Percentiles rank a stretch among this genome's conserved stretches.
phyloP scores from a whole-genome alignment of 768 basidiomycete species.

The Boletus rufocinnamomeus region DNA sequence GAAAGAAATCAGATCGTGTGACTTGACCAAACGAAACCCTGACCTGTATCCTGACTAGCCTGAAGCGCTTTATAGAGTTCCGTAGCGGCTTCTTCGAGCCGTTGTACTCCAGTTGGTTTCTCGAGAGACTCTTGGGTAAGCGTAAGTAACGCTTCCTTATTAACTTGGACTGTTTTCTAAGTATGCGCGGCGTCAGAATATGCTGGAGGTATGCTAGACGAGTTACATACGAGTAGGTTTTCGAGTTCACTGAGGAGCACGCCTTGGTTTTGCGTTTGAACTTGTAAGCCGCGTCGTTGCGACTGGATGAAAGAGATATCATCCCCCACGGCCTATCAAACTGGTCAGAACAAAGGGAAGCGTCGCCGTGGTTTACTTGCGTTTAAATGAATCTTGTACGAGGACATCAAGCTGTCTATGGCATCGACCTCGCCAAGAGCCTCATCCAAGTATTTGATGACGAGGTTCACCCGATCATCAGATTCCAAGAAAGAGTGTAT shows the following conservation, averaged over 20 bases:
- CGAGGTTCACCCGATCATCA: constrained; percentile 85
- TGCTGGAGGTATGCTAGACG: not conserved
- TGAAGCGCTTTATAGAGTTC: constrained; percentile 95
- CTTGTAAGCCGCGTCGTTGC: constrained; percentile 94
- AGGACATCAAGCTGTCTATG: constrained; percentile 85
- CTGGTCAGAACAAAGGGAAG: constrained; percentile 13
- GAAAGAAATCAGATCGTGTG: constrained; percentile 8
- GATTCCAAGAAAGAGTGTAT: constrained; percentile 97
- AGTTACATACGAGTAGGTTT: constrained; percentile 69
- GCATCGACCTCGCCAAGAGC: constrained; percentile 86
- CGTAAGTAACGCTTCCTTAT: constrained; percentile 66
- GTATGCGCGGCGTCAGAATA: constrained; percentile 1
- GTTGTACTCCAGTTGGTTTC: constrained; percentile 70
- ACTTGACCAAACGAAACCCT: not conserved
- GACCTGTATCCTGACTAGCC: constrained; percentile 87
- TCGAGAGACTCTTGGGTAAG: constrained; percentile 91
- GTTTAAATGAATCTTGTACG: constrained; percentile 96
- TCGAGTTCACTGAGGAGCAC: constrained; percentile 83
- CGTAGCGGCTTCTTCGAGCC: constrained; percentile 78
- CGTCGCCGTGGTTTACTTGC: constrained; percentile 47
- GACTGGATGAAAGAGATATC: constrained; percentile 96
- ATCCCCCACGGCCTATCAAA: constrained; percentile 80
- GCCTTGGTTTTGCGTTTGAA: constrained; percentile 95
- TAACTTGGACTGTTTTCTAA: constrained; percentile 95
- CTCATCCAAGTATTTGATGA: constrained; percentile 87